Conservation (phyloP, 441 rosid species). For the Arabidopsis lyrata region DNA sequence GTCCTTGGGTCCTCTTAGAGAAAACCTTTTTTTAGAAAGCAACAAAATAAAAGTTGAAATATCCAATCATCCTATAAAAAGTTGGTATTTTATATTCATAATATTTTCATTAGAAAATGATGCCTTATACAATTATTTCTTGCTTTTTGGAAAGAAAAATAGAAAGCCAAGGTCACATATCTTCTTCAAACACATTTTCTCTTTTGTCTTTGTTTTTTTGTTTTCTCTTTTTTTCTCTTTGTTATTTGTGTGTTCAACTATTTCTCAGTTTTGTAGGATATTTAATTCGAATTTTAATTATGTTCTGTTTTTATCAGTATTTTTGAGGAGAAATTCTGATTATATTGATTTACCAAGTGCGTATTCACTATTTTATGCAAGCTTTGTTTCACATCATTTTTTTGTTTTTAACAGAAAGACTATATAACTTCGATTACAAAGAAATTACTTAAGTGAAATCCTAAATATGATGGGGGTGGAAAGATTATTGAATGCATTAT, state of each 20-base stretch:
- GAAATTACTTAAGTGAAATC: too few relatives aligned
- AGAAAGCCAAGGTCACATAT: constrained; percentile 32
- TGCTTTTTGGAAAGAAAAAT: constrained; percentile 20
- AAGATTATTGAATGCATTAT: neutral
- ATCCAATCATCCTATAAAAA: constrained; percentile 5
- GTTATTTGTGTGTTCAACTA: neutral
- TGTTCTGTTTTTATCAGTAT: neutral
- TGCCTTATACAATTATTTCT: constrained; percentile 30
- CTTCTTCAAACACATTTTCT: neutral
- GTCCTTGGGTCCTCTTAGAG: neutral
- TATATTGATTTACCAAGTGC: neutral
- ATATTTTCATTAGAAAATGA: neutral
- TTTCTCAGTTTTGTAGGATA: neutral
- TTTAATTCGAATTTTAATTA: neutral
- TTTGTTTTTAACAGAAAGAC: too few relatives aligned
- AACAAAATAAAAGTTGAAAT: constrained; percentile 26
- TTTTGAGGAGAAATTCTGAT: neutral
- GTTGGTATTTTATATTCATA: constrained; percentile 10
- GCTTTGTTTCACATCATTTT: too few relatives aligned
- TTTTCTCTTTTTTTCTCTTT: neutral
- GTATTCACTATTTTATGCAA: neutral
- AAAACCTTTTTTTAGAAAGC: constrained; percentile 23
- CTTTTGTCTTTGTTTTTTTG: neutral
- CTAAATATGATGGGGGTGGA: neutral
- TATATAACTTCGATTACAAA: neutral